phyloP scores from a whole-genome alignment of 495 filamentous ascomycete genomes.

The Aspergillus egyptiacus region DNA sequence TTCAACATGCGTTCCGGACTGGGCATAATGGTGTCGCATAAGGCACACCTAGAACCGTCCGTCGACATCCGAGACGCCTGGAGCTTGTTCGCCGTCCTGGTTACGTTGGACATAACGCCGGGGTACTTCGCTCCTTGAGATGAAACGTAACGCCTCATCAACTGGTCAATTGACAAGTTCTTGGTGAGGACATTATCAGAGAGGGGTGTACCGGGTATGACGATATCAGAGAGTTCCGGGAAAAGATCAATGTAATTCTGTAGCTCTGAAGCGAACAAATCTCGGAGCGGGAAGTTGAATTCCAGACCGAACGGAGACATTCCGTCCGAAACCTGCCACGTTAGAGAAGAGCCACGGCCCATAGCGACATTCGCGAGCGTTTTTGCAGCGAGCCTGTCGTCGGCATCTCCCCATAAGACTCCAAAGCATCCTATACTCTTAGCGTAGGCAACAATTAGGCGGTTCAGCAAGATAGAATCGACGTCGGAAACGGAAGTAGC shows the following conservation, averaged over 20 bases:
- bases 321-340: slow-evolving; percentile 76
- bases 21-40: slow-evolving; percentile 42
- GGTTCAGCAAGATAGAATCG: slow-evolving; percentile 58
- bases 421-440: slow-evolving; percentile 53
- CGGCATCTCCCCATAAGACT: slow-evolving; percentile 78
- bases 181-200: slow-evolving; percentile 47
- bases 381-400: slow-evolving; percentile 80
- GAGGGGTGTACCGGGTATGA: slow-evolving; percentile 35
- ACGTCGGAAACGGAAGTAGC: slow-evolving; percentile 72
- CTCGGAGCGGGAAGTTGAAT: slow-evolving; percentile 70
- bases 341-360: slow-evolving; percentile 75
- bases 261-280: slow-evolving; percentile 76
- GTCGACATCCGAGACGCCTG: slow-evolving; percentile 23
- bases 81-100: slow-evolving; percentile 78
- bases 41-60: slow-evolving; percentile 20
- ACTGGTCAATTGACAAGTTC: slow-evolving; percentile 79
- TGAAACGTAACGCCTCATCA: slow-evolving; percentile 83
- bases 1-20: slow-evolving; percentile 10
- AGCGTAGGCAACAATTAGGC: slow-evolving; percentile 62
- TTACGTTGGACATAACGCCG: slow-evolving; percentile 89
- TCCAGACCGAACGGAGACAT: slow-evolving; percentile 51
- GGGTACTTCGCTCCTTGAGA: slow-evolving; percentile 85
- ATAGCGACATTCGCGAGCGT: slow-evolving; percentile 85
- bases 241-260: slow-evolving; percentile 51
- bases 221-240: slow-evolving; percentile 47